phyloP scores from a whole-genome alignment of 345 rosid species.

The Hibiscus syriacus region DNA sequence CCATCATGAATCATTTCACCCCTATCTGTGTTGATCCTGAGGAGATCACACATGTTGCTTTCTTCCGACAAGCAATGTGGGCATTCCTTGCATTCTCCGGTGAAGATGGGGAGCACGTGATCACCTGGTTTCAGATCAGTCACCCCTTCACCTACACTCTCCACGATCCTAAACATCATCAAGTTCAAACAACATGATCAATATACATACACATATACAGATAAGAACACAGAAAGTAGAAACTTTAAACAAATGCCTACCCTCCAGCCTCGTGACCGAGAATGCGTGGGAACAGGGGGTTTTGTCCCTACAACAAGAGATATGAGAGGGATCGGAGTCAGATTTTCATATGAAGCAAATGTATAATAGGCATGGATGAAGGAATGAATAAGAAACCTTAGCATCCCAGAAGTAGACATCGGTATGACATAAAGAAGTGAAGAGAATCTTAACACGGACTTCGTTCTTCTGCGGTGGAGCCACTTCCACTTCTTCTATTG shows the following conservation, averaged over 20 bases:
- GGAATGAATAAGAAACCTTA: constrained; percentile 35
- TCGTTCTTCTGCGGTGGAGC: not conserved
- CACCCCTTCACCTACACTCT: constrained; percentile 75
- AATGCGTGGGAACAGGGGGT: constrained; percentile 57
- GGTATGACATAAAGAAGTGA: not conserved
- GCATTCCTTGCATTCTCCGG: constrained; percentile 73
- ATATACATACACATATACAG: not conserved
- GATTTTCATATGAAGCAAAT: not conserved
- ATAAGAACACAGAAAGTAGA: not conserved
- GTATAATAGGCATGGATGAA: no score
- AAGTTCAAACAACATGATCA: not conserved
- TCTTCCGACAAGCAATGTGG: constrained; percentile 64
- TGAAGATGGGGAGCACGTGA: constrained; percentile 67
- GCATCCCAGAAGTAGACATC: constrained; percentile 23
- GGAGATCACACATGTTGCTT: constrained; percentile 81
- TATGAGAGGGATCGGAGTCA: not conserved
- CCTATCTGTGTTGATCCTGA: constrained; percentile 68
- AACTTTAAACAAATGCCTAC: not conserved
- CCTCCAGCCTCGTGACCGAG: not conserved
- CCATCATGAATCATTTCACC: constrained; percentile 67
- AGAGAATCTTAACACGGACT: not conserved
- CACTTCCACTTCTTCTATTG: not conserved
- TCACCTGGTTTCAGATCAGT: constrained; percentile 69
- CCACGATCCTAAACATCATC: constrained; percentile 45
- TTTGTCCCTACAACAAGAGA: constrained; percentile 49